Evolutionary conservation across 164 flowering plant species (phyloP).

Genomic region (Echeveria elegans): DNA sequence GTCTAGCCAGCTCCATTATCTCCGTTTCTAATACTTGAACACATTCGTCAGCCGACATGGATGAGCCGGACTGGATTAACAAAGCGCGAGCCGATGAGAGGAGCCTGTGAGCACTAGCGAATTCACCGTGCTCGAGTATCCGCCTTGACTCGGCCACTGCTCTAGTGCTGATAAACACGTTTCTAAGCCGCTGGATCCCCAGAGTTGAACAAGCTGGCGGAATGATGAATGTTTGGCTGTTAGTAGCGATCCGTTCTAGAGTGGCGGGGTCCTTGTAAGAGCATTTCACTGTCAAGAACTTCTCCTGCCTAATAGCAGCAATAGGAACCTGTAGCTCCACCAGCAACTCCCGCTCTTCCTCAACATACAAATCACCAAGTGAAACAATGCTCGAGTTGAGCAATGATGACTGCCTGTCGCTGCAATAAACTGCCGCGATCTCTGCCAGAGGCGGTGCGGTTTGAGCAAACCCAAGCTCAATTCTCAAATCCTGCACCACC

Average conservation of each 20-base stretch:
- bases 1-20: background rate
- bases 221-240: background rate
- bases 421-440: slow-evolving; percentile 53
- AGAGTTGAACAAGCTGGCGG: background rate
- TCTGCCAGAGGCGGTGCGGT: slow-evolving; percentile 58
- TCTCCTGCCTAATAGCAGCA: background rate
- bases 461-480: slow-evolving; percentile 43
- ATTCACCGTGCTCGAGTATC: background rate
- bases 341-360: slow-evolving; percentile 8
- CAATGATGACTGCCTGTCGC: background rate
- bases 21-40: slow-evolving; percentile 3
- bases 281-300: background rate
- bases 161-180: slow-evolving; percentile 1
- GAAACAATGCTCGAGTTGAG: background rate
- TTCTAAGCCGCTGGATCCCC: slow-evolving; percentile 5
- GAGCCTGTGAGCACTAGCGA: slow-evolving; percentile 4
- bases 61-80: slow-evolving; percentile 1
- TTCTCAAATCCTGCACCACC: slow-evolving; percentile 63
- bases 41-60: background rate
- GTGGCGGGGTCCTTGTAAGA: background rate
- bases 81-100: slow-evolving; percentile 6
- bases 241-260: background rate
- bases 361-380: slow-evolving; percentile 2
- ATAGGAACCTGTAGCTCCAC: background rate
- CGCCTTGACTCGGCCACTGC: slow-evolving; percentile 8